These are phyloP conservation scores for Helotiales sp. DNA, from an alignment of 2,329 filamentous ascomycete genomes.

Conservation along the genomic window DNA sequence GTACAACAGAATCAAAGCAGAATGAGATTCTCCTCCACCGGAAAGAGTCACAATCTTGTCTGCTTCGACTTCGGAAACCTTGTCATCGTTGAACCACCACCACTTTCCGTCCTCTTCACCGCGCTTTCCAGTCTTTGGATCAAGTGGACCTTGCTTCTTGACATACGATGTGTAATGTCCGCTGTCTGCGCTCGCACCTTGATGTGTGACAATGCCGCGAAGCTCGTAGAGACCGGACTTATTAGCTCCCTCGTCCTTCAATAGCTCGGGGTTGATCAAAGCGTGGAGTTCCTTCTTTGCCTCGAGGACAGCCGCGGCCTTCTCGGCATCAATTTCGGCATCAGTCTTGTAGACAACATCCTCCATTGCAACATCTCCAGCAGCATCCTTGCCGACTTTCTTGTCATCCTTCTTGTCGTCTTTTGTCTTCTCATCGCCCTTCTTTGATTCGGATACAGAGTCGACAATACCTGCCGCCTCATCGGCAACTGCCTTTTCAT, in stretches of 20 bases:
- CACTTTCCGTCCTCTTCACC: conserved; percentile 89
- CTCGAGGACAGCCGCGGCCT: conserved; percentile 71
- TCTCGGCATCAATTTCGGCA: conserved; percentile 88
- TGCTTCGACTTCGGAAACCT: conserved; percentile 86
- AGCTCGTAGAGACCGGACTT: conserved; percentile 96
- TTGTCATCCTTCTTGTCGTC: conserved; percentile 50
- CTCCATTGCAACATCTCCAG: conserved; percentile 74
- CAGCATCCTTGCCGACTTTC: conserved; percentile 51
- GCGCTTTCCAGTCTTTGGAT: conserved; percentile 76
- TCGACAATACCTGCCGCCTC: conserved; percentile 55
- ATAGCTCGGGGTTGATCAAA: conserved; percentile 76
- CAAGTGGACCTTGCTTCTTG: conserved; percentile 80
- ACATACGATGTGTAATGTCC: conserved; percentile 98
- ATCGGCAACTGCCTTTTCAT: conserved; percentile 55
- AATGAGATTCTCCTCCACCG: conserved; percentile 88
- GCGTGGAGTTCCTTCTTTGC: conserved; percentile 88
- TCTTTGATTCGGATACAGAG: conserved; percentile 46
- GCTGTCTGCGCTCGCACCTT: conserved; percentile 94
- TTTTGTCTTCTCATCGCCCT: conserved; percentile 55
- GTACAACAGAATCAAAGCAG: conserved; percentile 81
- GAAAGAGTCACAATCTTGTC: conserved; percentile 91
- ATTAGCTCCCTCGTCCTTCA: conserved; percentile 81
- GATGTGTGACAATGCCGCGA: conserved; percentile 91
- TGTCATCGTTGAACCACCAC: conserved; percentile 99
- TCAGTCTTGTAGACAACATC: conserved; percentile 79